phyloP scores from a whole-genome alignment of 2,329 filamentous ascomycete genomes.

The Colletotrichum costaricense region DNA sequence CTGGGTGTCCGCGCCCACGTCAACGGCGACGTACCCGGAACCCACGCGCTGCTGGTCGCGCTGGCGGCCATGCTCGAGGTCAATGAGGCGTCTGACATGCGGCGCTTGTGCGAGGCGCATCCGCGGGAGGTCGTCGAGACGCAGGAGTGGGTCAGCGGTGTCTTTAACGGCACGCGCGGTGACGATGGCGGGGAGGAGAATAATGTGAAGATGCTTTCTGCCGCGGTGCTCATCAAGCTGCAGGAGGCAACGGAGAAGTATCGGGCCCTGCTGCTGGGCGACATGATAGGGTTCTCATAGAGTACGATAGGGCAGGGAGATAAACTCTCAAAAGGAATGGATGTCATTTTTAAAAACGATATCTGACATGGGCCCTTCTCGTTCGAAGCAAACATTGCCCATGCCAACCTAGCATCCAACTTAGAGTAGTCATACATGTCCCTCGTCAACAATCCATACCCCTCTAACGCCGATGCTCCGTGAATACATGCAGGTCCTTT shows the following conservation, averaged over 20 bases:
- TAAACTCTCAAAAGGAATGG: background rate
- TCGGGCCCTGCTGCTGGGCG: constrained; percentile 80
- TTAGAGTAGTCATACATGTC: background rate
- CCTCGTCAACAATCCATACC: background rate
- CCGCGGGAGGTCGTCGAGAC: constrained; percentile 86
- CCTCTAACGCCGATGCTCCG: constrained; percentile 7
- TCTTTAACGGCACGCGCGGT: constrained; percentile 74
- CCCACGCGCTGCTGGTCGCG: constrained; percentile 81
- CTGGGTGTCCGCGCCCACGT: constrained; percentile 72
- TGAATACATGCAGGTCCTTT: background rate
- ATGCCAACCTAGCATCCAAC: constrained; percentile 2
- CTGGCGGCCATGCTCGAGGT: constrained; percentile 85
- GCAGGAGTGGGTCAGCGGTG: constrained; percentile 82
- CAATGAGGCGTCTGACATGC: constrained; percentile 69
- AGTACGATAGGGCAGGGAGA: background rate
- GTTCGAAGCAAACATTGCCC: background rate
- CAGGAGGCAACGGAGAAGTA: constrained; percentile 87
- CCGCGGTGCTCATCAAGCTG: constrained; percentile 80
- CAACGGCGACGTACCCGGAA: constrained; percentile 72
- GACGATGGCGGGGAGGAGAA: constrained; percentile 75
- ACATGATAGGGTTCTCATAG: constrained; percentile 58
- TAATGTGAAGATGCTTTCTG: constrained; percentile 81
- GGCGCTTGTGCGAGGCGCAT: constrained; percentile 78
- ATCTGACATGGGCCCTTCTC: background rate
- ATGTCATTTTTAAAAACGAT: background rate